Evolutionary conservation across 371 early-diverging fungal species (phyloP), one percentile per base, ranked within the genome.

Genomic region (Mucor racemosus): DNA sequence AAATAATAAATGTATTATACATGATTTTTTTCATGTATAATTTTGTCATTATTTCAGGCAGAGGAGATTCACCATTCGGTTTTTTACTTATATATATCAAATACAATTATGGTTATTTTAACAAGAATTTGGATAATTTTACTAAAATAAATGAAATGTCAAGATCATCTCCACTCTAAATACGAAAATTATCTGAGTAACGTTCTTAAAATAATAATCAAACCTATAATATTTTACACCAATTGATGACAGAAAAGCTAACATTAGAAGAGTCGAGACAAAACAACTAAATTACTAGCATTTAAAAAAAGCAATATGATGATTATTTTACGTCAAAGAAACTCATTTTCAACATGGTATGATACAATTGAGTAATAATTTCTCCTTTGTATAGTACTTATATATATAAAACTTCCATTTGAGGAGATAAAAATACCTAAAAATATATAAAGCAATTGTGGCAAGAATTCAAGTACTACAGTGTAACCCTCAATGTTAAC

Each of bases 341-440:
- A 7, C 17, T 4, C 17, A 5, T 7, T 10, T 9, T 0, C 11
- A 50, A 50, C 8, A 50, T 26, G 50, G 9, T 6, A 50, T 7
- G 11, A 19, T 9, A 50, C 7, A 26, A 50, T 11, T n/a, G 9
- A 5, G 26, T n/a, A n/a, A 8, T n/a, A 4, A 55, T 55, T 11
- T 55, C 55, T 55, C 55, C 55, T 35, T 31, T 34, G 13, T 15
- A 5, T 10, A n/a, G 54, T 50, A 7, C 11, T 38, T 38, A 50
- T 26, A 50, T 50, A 35, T 55, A 31, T 31, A 55, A 31, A 34
- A 55, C 55, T 55, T 34, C 55, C 35, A 55, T 34, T 35, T 55
- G 55, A 55, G 55, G 35, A 7, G 50, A 55, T 35, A 15, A 33
- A 35, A 55, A 55, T 53, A 33, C 35, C 55, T 55, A 55, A n/a